Percentiles rank a stretch among this genome's conserved stretches.
phyloP scores from a whole-genome alignment of 768 basidiomycete genomes.

The Collybia sordida region DNA sequence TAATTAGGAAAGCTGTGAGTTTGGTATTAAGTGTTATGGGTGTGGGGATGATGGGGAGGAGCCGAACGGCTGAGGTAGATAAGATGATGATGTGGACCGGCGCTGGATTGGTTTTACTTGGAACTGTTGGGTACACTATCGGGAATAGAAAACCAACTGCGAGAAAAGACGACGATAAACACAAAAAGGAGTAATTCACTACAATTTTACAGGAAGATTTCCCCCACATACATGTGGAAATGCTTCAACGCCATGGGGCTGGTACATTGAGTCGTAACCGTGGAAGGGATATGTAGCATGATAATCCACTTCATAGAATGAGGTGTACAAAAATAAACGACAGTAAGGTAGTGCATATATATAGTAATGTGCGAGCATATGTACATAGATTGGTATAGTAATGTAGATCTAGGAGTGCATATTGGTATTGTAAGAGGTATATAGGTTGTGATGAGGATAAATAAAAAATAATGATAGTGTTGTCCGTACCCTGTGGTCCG shows the following conservation, averaged over 20 bases:
- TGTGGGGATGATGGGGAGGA: conserved; percentile 24
- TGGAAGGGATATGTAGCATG: too few species aligned
- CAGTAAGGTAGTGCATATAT: not conserved
- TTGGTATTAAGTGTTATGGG: conserved; percentile 69
- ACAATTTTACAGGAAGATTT: not conserved
- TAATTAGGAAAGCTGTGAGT: conserved; percentile 79
- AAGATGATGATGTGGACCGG: conserved; percentile 64
- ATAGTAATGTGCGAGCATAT: conserved; percentile 2
- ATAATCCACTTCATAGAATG: too few species aligned
- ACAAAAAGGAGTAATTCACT: conserved; percentile 14
- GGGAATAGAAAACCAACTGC: conserved; percentile 27
- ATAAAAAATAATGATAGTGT: conserved; percentile 14
- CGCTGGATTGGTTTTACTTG: conserved; percentile 64
- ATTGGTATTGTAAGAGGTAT: not conserved
- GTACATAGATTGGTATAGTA: not conserved
- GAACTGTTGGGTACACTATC: conserved; percentile 69
- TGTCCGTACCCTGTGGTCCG: conserved; percentile 3
- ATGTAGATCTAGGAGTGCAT: not conserved
- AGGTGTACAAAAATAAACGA: too few species aligned
- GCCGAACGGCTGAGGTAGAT: conserved; percentile 29
- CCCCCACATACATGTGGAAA: too few species aligned
- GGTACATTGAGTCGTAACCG: too few species aligned
- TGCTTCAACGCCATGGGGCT: too few species aligned
- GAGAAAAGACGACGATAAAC: conserved; percentile 12
- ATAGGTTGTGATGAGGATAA: not conserved